Evolutionary conservation across 2,329 filamentous ascomycete species (phyloP), one percentile per base, ranked within the genome.

Genomic region (Chaetomium olivaceum): DNA sequence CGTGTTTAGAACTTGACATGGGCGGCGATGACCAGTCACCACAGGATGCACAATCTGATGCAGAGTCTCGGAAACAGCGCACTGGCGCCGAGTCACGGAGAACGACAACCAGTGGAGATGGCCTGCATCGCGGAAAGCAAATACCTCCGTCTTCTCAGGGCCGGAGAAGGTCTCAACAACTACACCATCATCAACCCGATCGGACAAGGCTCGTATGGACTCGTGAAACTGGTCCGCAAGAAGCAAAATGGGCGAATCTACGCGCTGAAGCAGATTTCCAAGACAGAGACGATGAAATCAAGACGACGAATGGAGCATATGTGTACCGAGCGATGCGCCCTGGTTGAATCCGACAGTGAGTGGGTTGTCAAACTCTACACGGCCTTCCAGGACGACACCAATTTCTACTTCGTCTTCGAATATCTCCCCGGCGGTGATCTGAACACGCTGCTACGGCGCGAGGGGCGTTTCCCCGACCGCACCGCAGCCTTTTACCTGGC

Each of bases 201-300:
- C 73, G 95, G 95, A 75, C 98, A 98, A 83, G 95, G 95, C 79
- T 94, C 94, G 14, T 98, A 98, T 75, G 95, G 95, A 77, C 95
- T 99, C 79, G 95, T 99, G 73, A 96, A 96, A 80, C 85, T 99
- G 68, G 95, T 99, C 64, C 93, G 97, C 81, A 91, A 96, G 81
- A 97, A 93, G 84, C 89, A 91, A 61, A 94, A 98, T 74, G 92
- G 92, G 79, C 96, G 96, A 80, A 93, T 99, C 70, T 99, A 98
- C 74, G 95, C 95, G 66, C 90, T 99, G 83, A 99, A 99, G 83
- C 97, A 94, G 54, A 84, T 98, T 71, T 92, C 98, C 79, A 99
- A 99, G 83, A 92, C 92, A 56, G 94, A 98, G 79, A 98, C 98
- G 95, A 97, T 98, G 95, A 97, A 97, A 82, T 97, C 96, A 81